Evolutionary conservation across 2,329 filamentous ascomycete genomes (phyloP), one percentile per base, ranked within the genome.

Genomic region (Apiospora arundinis): DNA sequence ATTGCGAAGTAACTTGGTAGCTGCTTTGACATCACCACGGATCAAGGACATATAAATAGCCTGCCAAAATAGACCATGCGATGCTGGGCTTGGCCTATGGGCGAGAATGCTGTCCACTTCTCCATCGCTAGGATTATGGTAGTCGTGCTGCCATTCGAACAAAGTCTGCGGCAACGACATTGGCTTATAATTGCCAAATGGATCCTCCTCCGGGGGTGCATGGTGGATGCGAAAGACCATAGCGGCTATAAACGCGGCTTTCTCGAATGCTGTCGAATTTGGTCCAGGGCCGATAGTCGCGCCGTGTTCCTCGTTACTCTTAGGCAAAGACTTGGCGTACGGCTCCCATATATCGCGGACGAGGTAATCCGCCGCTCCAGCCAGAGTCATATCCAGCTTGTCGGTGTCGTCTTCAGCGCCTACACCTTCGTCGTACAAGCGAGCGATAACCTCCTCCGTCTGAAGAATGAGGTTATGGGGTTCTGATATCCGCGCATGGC

Each of bases 61-160:
- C 78, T 95, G 93, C 95, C 95, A 98, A 82, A 94, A 98, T 46
- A 92, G 85, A 37, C 87, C 85, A 77, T 96, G 93, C 60, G 90
- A 90, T 1, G 94, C 92, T 28, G 95, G 93, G 72, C 93, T 93
- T 0, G 93, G 93, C 65, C 87, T 86, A 75, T 91, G 83, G 40
- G 86, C 85, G 73, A 89, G 84, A 32, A 98, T 77, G 4, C 90
- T 85, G 48, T 90, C 85, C 32, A 93, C 84, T 76, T 95, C 92
- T 69, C 90, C 87, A 1, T 88, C 87, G 76, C 93, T 93, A 37
- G 92, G 87, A 73, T 93, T 90, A 78, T 97, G 94, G 77, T 93
- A 89, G 21, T 87, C 86, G 70, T 93, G 88, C 74, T 97, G 86
- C 95, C 95, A 98, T 76, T 93, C 89, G 73, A 98, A 91, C 18